phyloP scores from a whole-genome alignment of 2,329 filamentous ascomycete species.

The Teratosphaeria destructans region DNA sequence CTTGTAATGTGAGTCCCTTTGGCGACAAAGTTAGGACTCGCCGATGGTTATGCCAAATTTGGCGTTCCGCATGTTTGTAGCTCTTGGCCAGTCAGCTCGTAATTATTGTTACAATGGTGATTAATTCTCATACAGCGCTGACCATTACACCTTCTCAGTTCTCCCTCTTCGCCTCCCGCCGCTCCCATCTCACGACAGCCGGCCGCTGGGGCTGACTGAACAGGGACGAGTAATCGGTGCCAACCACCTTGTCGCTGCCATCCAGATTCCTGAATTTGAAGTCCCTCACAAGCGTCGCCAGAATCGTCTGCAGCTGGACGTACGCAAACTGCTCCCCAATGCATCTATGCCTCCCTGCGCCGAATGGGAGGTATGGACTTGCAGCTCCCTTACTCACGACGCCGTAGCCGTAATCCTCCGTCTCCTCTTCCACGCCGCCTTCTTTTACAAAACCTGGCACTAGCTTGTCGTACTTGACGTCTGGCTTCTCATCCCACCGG shows the following conservation, averaged over 20 bases:
- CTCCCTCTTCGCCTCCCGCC: slow-evolving; percentile 61
- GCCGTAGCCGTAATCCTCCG: slow-evolving; percentile 89
- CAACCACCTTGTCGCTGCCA: slow-evolving; percentile 57
- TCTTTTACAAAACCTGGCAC: slow-evolving; percentile 20
- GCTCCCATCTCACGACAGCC: slow-evolving; percentile 61
- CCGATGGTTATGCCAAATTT: background rate
- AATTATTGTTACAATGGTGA: background rate
- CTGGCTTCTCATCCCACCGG: slow-evolving; percentile 66
- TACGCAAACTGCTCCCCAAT: slow-evolving; percentile 97
- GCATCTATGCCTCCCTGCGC: slow-evolving; percentile 83
- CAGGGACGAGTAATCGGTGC: slow-evolving; percentile 53
- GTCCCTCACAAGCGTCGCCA: slow-evolving; percentile 61
- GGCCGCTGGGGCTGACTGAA: slow-evolving; percentile 37
- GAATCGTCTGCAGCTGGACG: slow-evolving; percentile 78
- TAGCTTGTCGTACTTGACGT: slow-evolving; percentile 21
- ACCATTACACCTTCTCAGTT: slow-evolving; percentile 13
- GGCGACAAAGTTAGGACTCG: background rate
- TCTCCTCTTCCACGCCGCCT: slow-evolving; percentile 40
- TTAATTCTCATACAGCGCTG: background rate
- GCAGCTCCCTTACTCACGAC: slow-evolving; percentile 81
- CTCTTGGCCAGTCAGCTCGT: background rate
- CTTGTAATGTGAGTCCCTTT: background rate
- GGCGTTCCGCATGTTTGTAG: background rate
- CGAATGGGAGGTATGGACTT: slow-evolving; percentile 88
- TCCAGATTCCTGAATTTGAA: slow-evolving; percentile 72